Conservation (phyloP, 148 eudicot genomes). For the Rhododendron mucronatum region DNA sequence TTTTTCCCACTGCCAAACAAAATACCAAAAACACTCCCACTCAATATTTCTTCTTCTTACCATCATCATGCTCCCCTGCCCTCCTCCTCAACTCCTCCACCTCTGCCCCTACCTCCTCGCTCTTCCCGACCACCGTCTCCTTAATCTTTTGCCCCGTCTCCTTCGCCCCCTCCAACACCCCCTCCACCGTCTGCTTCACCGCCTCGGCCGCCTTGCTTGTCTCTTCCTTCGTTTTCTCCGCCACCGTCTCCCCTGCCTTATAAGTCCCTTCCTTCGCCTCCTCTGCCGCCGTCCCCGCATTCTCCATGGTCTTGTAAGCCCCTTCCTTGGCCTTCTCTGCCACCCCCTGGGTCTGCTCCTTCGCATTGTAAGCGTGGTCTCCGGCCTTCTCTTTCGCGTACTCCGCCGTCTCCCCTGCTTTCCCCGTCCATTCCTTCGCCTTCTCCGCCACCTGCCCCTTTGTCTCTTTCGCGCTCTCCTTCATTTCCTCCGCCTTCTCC, state of each 20-base stretch:
- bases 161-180: constrained; percentile 23
- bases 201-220: constrained; percentile 11
- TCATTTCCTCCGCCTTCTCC: background rate
- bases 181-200: constrained; percentile 16
- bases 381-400: constrained; percentile 20
- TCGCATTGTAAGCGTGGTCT: constrained; percentile 16
- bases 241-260: constrained; percentile 10
- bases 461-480: background rate
- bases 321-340: constrained; percentile 21
- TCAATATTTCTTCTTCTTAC: background rate
- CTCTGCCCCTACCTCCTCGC: constrained; percentile 28
- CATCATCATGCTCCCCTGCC: background rate
- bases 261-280: constrained; percentile 23
- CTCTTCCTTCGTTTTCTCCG: constrained; percentile 17
- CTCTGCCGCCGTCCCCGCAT: constrained; percentile 17
- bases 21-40: background rate
- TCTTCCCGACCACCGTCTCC: constrained; percentile 70
- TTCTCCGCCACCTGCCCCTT: constrained; percentile 8
- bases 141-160: constrained; percentile 59
- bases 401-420: constrained; percentile 20
- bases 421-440: constrained; percentile 4
- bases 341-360: constrained; percentile 20
- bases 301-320: constrained; percentile 14
- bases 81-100: constrained; percentile 12
- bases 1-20: background rate